These are phyloP conservation scores for Mortierella alpina DNA, from an alignment of 192 early-diverging fungal species.

Conservation along the genomic window DNA sequence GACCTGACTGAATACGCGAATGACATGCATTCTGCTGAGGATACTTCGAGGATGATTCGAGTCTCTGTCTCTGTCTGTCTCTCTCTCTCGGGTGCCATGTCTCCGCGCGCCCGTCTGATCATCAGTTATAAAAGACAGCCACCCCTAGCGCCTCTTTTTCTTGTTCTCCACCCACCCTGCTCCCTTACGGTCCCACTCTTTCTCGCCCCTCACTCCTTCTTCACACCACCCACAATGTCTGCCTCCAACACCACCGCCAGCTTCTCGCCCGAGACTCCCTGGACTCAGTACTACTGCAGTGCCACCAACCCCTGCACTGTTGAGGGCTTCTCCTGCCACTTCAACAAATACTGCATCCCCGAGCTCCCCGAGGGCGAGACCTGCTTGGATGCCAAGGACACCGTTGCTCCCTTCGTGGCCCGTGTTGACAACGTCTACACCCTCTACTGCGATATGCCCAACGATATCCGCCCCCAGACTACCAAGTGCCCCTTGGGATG, in stretches of 20 bases:
- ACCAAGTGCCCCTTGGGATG: conserved; percentile 47
- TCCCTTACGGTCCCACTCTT: background rate
- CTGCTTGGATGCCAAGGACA: conserved; percentile 31
- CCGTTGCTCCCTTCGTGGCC: conserved; percentile 38
- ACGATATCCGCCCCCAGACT: conserved; percentile 10
- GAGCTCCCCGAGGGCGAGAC: conserved; percentile 15
- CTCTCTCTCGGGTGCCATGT: no score
- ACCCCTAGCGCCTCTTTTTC: background rate
- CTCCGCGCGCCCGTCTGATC: no score
- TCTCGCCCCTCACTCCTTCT: background rate
- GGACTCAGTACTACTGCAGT: conserved; percentile 42
- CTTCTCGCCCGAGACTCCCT: conserved; percentile 11
- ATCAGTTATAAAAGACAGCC: conserved; percentile 14
- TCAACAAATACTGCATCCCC: conserved; percentile 41
- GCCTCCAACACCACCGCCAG: conserved; percentile 11
- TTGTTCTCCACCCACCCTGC: background rate
- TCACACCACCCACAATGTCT: conserved; percentile 13
- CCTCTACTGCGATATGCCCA: conserved; percentile 43
- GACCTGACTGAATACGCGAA: no score
- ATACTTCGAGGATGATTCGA: no score
- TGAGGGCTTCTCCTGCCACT: conserved; percentile 19
- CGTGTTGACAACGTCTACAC: conserved; percentile 50
- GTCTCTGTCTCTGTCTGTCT: no score
- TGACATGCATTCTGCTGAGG: no score
- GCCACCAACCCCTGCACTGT: conserved; percentile 11